Evolutionary conservation across 2,329 filamentous ascomycete species (phyloP).

Genomic region (Ophiocordyceps camponoti-leonardi): DNA sequence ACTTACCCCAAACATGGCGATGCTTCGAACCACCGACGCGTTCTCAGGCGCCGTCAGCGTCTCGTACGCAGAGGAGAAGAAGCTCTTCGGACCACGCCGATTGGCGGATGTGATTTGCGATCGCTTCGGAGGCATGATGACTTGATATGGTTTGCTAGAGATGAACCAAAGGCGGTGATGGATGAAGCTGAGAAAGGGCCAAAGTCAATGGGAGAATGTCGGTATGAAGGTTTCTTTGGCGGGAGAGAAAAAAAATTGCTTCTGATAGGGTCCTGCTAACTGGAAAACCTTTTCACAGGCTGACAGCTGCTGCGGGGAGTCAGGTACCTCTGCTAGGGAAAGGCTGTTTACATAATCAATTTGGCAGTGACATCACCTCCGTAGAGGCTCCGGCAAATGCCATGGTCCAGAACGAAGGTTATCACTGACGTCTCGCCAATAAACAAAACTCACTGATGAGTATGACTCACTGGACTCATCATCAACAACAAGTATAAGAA

Average conservation of each 20-base stretch:
- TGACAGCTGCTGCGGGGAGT: background rate
- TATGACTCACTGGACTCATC: too few species aligned
- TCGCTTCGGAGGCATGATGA: slow-evolving; percentile 33
- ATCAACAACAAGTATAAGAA: too few species aligned
- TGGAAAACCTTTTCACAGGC: background rate
- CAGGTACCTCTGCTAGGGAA: slow-evolving; percentile 1
- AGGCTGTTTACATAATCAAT: background rate
- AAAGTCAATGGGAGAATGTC: background rate
- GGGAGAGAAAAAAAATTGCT: background rate
- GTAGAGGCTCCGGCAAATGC: too few species aligned
- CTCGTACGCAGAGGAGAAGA: slow-evolving; percentile 40
- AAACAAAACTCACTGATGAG: too few species aligned
- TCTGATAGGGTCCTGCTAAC: background rate
- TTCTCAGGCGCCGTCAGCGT: slow-evolving; percentile 51
- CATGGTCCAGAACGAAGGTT: too few species aligned
- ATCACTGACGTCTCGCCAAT: too few species aligned
- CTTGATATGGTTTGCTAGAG: background rate
- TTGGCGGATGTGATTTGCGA: slow-evolving; percentile 29
- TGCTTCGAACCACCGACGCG: slow-evolving; percentile 48
- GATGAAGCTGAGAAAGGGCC: background rate
- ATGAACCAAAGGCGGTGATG: background rate
- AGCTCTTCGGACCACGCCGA: slow-evolving; percentile 27
- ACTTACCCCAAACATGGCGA: slow-evolving; percentile 52
- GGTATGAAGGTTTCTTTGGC: too few species aligned
- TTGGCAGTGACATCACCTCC: background rate